These are phyloP conservation scores for Backusella mclennaniae DNA, from an alignment of 192 early-diverging fungal species.

Conservation along the genomic window DNA sequence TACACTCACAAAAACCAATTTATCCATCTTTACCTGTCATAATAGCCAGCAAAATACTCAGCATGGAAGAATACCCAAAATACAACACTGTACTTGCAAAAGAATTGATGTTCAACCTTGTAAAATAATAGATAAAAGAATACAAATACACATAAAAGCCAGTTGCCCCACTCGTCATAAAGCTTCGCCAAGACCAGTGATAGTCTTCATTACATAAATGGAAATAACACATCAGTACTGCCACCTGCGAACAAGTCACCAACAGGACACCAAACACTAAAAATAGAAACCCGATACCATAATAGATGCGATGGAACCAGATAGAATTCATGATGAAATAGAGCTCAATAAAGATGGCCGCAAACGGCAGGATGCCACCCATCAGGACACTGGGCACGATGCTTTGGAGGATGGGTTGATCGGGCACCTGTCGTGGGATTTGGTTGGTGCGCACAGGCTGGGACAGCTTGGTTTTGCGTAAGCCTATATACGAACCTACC, in stretches of 20 bases:
- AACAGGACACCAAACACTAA: conserved; percentile 84
- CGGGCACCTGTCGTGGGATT: conserved; percentile 92
- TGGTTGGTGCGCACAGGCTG: conserved; percentile 85
- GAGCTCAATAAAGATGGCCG: conserved; percentile 92
- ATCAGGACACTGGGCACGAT: conserved; percentile 69
- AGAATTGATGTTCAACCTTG: conserved; percentile 73
- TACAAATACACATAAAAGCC: conserved; percentile 90
- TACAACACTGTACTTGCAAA: conserved; percentile 79
- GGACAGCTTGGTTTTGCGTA: conserved; percentile 62
- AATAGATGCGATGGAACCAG: conserved; percentile 92
- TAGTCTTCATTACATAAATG: conserved; percentile 85
- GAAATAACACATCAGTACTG: conserved; percentile 88
- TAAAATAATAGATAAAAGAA: conserved; percentile 82
- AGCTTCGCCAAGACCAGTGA: conserved; percentile 87
- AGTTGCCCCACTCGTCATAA: conserved; percentile 84
- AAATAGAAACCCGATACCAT: conserved; percentile 91
- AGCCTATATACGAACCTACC: conserved; percentile 71
- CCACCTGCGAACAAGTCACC: conserved; percentile 81
- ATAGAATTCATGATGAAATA: conserved; percentile 96
- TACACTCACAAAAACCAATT: neutral
- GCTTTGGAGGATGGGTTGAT: conserved; percentile 76
- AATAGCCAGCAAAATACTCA: conserved; percentile 73
- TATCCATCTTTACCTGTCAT: conserved; percentile 52
- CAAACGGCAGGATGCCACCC: conserved; percentile 89
- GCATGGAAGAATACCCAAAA: conserved; percentile 85